Base-by-base conservation (phyloP, 1,284 basidiomycete species). In the Kwoniella shivajii region DNA sequence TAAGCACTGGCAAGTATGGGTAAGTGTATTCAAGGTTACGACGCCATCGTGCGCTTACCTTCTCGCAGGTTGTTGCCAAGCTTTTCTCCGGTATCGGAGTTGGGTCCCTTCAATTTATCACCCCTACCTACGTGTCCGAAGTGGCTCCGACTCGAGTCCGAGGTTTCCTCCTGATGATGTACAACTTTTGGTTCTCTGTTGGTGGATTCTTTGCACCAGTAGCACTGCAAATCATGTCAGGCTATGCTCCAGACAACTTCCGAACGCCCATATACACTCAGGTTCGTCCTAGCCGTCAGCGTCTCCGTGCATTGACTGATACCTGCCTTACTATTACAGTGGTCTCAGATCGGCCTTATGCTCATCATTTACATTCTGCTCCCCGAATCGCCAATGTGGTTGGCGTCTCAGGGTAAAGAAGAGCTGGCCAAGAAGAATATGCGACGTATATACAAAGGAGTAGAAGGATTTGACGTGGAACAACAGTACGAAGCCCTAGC, bases 141-240 rank as follows among this genome's bases (percentile, higher is more conserved):
- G 49, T 70, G 38, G 61, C 69, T 1, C 68, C 69, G 0, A 43
- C 60, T 16, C 60, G 67, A 31, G 54, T 68, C 18, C 51, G 68
- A 41, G 69, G 69, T 24, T 56, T 64, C 33, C 60, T 69, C 20
- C 45, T 72, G 41, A 64, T 68, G 42, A 42, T 64, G 39, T 71
- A 71, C 63, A 64, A 63, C 44, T 58, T 69, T 43, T 71, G 64
- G 64, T 65, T 65, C 56, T 59, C 56, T 6, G 55, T 65, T 20
- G 60, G 60, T 1, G 22, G 29, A 5, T 56, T 58, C 52, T 60
- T 61, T 34, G 59, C 61, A 9, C 55, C 59, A 0, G 50, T 66
- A 29, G 61, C 59, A 6, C 46, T 64, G 7, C 59, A 61, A 37
- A 42, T 59, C 48, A 59, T 64, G 59, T 57, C 51, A 0, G 58